These are phyloP conservation scores for Phaeotremella skinneri DNA, from an alignment of 768 basidiomycete genomes.

Conservation along the genomic window DNA sequence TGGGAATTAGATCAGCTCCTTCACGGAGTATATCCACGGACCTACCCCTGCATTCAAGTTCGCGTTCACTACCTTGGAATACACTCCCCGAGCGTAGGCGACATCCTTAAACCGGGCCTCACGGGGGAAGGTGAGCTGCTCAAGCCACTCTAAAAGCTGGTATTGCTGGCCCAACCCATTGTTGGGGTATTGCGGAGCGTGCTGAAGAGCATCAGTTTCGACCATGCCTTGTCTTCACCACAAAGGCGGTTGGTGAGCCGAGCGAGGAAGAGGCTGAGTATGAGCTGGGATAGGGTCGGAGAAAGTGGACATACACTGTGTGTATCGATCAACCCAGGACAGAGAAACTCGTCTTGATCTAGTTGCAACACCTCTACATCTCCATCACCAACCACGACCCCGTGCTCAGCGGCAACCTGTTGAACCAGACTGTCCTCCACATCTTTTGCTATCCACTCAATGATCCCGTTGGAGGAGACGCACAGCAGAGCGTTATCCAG, in stretches of 20 bases:
- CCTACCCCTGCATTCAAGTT: constrained; percentile 73
- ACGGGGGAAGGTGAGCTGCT: constrained; percentile 79
- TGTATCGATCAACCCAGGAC: constrained; percentile 92
- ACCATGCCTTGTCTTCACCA: constrained; percentile 4
- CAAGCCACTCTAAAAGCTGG: constrained; percentile 85
- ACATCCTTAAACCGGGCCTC: constrained; percentile 72
- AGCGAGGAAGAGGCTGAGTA: constrained; percentile 14
- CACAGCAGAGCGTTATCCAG: constrained; percentile 61
- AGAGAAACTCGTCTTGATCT: constrained; percentile 61
- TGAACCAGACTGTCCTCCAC: constrained; percentile 54
- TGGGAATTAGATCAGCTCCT: not conserved
- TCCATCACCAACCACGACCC: constrained; percentile 50
- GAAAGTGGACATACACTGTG: constrained; percentile 60
- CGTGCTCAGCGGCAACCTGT: constrained; percentile 59
- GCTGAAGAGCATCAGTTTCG: constrained; percentile 55
- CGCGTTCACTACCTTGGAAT: constrained; percentile 68
- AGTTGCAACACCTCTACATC: constrained; percentile 53
- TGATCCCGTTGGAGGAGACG: constrained; percentile 59
- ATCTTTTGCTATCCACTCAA: constrained; percentile 70
- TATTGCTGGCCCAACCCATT: constrained; percentile 65
- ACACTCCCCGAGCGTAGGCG: constrained; percentile 67
- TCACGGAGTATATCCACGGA: constrained; percentile 15
- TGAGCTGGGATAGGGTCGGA: not conserved
- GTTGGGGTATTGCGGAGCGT: constrained; percentile 68
- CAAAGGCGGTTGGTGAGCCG: no score